phyloP scores from a whole-genome alignment of 768 basidiomycete genomes.

The Sistotremastrum niveocremeum region DNA sequence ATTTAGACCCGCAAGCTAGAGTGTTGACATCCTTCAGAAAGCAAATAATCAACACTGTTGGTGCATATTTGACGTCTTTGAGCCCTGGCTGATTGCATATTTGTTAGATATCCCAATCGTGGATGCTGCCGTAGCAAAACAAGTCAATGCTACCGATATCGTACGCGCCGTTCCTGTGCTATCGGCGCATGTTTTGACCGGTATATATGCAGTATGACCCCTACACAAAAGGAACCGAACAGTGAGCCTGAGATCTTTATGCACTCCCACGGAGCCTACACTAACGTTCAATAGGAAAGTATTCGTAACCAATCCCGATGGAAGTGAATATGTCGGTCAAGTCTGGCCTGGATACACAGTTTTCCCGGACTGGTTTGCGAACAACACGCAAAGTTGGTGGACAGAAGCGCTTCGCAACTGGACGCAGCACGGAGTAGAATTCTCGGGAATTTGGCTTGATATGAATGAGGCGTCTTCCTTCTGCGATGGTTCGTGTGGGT shows the following conservation, averaged over 20 bases:
- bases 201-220: constrained; percentile 40
- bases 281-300: constrained; percentile 30
- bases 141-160: constrained; percentile 44
- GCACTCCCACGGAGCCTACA: not conserved
- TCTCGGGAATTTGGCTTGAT: constrained; percentile 55
- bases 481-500: constrained; percentile 49
- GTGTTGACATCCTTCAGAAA: constrained; percentile 12
- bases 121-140: constrained; percentile 46
- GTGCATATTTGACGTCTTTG: constrained; percentile 2
- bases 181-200: not conserved
- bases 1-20: not conserved
- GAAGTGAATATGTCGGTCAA: constrained; percentile 55
- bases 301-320: constrained; percentile 66
- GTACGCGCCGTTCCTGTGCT: constrained; percentile 25
- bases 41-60: constrained; percentile 36
- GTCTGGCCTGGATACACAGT: constrained; percentile 71
- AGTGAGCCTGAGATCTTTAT: constrained; percentile 13
- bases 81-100: not conserved
- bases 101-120: constrained; percentile 52
- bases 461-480: constrained; percentile 61
- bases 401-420: constrained; percentile 44
- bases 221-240: constrained; percentile 46
- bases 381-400: constrained; percentile 45
- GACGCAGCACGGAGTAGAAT: constrained; percentile 38
- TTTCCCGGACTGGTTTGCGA: constrained; percentile 50